phyloP scores from a whole-genome alignment of 1,284 basidiomycete species.

The Pyrrhoderma noxium region DNA sequence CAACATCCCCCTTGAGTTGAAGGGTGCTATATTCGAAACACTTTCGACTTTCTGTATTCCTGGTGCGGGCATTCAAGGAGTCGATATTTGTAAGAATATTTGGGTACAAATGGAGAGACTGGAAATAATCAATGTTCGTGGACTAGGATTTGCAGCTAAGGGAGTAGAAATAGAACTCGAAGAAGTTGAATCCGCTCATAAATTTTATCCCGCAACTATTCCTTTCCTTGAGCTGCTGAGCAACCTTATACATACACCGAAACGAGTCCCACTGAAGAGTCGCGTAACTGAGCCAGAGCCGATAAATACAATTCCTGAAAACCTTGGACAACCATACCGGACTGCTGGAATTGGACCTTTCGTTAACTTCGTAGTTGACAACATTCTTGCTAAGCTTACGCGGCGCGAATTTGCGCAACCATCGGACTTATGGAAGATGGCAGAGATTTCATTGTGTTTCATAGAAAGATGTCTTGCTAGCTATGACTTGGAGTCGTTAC shows the following conservation, averaged over 20 bases:
- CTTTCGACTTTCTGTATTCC: conserved; percentile 81
- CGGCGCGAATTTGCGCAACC: conserved; percentile 68
- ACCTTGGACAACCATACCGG: conserved; percentile 68
- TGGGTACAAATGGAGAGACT: conserved; percentile 81
- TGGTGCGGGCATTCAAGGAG: conserved; percentile 62
- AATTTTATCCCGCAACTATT: conserved; percentile 80
- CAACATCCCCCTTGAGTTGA: conserved; percentile 83
- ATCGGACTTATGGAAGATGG: conserved; percentile 81
- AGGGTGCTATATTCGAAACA: conserved; percentile 80
- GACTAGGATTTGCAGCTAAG: conserved; percentile 37
- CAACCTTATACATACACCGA: conserved; percentile 73
- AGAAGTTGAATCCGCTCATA: conserved; percentile 74
- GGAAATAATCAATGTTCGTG: conserved; percentile 75
- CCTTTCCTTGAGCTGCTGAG: conserved; percentile 82
- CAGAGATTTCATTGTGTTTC: conserved; percentile 79
- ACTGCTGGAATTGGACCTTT: conserved; percentile 74
- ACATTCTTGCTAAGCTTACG: conserved; percentile 70
- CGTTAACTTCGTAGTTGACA: conserved; percentile 81
- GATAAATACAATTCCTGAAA: conserved; percentile 69
- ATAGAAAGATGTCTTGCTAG: conserved; percentile 78
- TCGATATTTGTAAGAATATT: conserved; percentile 74
- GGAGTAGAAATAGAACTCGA: conserved; percentile 80
- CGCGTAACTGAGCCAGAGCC: conserved; percentile 54
- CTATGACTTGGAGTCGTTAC: conserved; percentile 69
- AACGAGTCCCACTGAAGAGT: conserved; percentile 53